phyloP scores from a whole-genome alignment of 768 basidiomycete genomes.

The Sistotremastrum niveocremeum region DNA sequence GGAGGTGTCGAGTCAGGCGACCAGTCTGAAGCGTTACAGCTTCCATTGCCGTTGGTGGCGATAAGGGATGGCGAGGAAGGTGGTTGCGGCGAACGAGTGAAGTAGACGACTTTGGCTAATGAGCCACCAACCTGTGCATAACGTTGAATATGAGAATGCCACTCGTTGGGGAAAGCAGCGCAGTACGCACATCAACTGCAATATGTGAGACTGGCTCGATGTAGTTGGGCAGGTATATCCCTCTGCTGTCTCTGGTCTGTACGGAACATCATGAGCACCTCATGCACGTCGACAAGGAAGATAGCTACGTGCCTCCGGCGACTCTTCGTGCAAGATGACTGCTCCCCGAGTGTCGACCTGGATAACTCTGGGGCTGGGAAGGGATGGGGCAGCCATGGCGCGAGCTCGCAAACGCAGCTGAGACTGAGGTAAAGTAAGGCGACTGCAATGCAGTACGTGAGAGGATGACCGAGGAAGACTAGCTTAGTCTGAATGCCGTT shows the following conservation, averaged over 20 bases:
- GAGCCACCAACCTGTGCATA: constrained; percentile 79
- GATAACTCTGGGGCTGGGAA: constrained; percentile 77
- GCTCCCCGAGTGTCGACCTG: constrained; percentile 94
- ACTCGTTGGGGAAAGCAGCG: background rate
- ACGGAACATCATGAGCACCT: background rate
- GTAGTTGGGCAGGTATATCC: constrained; percentile 95
- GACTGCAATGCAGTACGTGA: no score
- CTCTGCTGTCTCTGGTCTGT: constrained; percentile 85
- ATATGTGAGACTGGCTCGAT: constrained; percentile 97
- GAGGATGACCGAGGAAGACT: no score
- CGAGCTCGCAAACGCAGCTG: no score
- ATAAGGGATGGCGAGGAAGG: constrained; percentile 61
- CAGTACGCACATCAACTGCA: constrained; percentile 77
- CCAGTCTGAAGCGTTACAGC: constrained; percentile 17
- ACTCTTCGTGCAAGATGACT: constrained; percentile 85
- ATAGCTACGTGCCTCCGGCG: constrained; percentile 60
- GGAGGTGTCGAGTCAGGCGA: constrained; percentile 12
- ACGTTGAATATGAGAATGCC: constrained; percentile 7
- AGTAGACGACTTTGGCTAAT: constrained; percentile 95
- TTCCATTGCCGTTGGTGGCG: constrained; percentile 44
- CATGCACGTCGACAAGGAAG: constrained; percentile 3
- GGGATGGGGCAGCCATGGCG: constrained; percentile 37
- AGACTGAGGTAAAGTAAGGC: no score
- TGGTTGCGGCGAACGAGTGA: constrained; percentile 83
- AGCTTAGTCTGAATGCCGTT: no score